Base-by-base conservation (phyloP, 306 rosid genomes). In the Vicia sativa region DNA sequence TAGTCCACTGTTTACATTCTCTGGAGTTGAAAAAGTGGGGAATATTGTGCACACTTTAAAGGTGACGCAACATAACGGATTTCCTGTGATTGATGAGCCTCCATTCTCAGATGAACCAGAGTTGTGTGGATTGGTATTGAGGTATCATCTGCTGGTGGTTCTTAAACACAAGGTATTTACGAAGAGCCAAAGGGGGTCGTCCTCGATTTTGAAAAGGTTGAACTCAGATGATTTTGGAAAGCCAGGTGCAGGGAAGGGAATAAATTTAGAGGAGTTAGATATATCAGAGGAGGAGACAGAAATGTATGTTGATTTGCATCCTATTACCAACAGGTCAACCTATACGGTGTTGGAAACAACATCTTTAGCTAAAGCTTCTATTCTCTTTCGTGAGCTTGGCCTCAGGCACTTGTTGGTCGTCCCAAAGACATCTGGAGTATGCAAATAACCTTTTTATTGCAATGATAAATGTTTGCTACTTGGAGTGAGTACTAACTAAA, bases 11-110 rank as follows among this genome's bases (percentile, higher is more conserved):
- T 19, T 88, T 57, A 66, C 83, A 2, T 86, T 91, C 57, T 81
- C 82, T 45, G 92, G 96, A 43, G 44, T 91, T 58, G 92, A 91
- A 70, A 91, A 83, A 70, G 97, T 91, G 58, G 87, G 83, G 38
- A 75, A 69, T 65, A 71, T 91, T n/a, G 11, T 86, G 10, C 75
- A 86, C n/a, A 79, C 84, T 12, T 70, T 91, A 39, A 77, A 65
- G 70, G 42, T 50, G 3, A 88, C 89, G 0, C 18, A 72, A 35
- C 97, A 91, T 61, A 76, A 88, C 9, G 97, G 92, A 4, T 91
- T 91, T 56, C 97, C 95, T 2, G 92, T 91, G 42, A 74, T 91
- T 26, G 91, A 91, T n/a, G 92, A 84, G 70, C 92, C 90, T 13
- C 91, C 93, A 34, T 81, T 76, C 62, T 65, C 89, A 1, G 75